Percentiles rank a stretch among this genome's conserved stretches.
These are phyloP conservation scores for Coprinellus micaceus DNA, from an alignment of 768 basidiomycete species.

Conservation along the genomic window DNA sequence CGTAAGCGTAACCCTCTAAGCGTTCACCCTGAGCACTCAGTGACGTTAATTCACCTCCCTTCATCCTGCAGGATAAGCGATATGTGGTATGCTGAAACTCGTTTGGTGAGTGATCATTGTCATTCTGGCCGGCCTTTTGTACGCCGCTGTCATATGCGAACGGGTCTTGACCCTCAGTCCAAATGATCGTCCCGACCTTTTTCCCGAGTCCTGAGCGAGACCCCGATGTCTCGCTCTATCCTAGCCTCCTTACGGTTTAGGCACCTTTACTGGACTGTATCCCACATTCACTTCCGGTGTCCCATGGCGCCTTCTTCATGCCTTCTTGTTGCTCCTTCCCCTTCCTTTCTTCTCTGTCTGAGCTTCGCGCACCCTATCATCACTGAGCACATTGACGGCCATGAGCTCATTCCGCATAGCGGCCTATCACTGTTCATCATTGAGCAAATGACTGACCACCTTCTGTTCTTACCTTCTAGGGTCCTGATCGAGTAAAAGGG, in stretches of 20 bases:
- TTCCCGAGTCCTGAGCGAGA: too few relatives aligned
- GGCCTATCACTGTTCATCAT: not conserved
- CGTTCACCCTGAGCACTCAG: not conserved
- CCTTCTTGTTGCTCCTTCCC: not conserved
- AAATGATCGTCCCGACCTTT: not conserved
- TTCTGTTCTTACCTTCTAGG: conserved; percentile 37
- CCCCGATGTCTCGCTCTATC: too few relatives aligned
- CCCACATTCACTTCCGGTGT: too few relatives aligned
- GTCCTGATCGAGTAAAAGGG: conserved; percentile 75
- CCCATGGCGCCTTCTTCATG: not conserved
- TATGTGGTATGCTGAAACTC: conserved; percentile 87
- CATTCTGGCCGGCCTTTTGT: not conserved
- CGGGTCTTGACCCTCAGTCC: not conserved
- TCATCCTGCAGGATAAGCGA: conserved; percentile 63
- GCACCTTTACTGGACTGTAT: too few relatives aligned
- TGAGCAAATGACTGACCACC: not conserved
- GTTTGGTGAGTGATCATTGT: conserved; percentile 50
- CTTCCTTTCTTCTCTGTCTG: not conserved
- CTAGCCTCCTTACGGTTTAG: too few relatives aligned
- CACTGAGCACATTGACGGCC: too few relatives aligned
- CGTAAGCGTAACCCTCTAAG: conserved; percentile 51
- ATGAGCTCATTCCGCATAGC: too few relatives aligned
- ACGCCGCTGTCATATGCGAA: not conserved
- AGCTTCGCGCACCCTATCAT: not conserved
- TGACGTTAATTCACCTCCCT: not conserved